phyloP scores from a whole-genome alignment of 225 moss, liverwort and hornwort species.

The Marchantia polymorpha region DNA sequence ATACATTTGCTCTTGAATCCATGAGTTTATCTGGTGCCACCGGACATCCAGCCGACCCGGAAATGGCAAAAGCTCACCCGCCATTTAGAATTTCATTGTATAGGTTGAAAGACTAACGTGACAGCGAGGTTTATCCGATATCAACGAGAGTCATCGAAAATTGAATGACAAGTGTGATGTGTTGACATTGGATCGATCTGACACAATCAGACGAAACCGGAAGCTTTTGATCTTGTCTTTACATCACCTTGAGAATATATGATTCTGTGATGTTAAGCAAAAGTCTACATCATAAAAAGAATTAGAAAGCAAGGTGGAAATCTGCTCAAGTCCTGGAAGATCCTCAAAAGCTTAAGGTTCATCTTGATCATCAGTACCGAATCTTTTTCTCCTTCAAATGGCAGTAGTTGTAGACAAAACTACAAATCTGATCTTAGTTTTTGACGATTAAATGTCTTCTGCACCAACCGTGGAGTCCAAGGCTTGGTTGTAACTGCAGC shows the following conservation, averaged over 20 bases:
- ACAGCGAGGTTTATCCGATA: no score
- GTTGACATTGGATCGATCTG: no score
- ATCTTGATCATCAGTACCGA: neutral
- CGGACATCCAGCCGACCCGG: neutral
- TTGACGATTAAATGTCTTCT: neutral
- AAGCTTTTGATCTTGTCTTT: no score
- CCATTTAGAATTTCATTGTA: no score
- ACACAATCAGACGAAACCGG: no score
- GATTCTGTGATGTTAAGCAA: no score
- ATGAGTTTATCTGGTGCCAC: neutral
- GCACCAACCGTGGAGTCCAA: neutral
- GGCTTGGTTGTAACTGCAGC: neutral
- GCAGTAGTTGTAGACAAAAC: neutral
- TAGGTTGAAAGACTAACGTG: no score
- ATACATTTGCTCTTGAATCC: neutral
- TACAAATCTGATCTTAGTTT: neutral
- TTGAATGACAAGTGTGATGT: no score
- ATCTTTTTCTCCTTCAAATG: neutral
- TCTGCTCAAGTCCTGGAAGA: neutral
- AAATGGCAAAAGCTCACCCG: neutral
- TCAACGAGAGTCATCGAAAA: no score
- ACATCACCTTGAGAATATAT: no score
- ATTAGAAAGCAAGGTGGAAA: no score
- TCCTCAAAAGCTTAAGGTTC: neutral
- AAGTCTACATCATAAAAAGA: no score